Percentiles rank a stretch among this genome's conserved stretches.
Evolutionary conservation across 2,329 filamentous ascomycete genomes (phyloP).

Genomic region (Pseudopithomyces maydicus): DNA sequence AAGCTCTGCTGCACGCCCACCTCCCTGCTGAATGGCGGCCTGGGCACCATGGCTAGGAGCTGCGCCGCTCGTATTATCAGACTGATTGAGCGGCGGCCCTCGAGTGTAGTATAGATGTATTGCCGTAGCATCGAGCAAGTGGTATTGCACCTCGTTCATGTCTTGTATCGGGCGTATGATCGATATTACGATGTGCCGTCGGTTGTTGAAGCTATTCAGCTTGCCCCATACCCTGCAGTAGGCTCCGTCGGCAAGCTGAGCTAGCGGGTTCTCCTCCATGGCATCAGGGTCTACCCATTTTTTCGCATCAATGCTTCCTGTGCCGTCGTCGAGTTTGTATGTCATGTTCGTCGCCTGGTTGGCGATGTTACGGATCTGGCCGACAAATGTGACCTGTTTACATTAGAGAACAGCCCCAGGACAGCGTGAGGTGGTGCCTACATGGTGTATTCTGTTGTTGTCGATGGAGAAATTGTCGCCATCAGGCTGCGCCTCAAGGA

Average conservation of each 20-base stretch:
- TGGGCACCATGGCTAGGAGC: constrained; percentile 40
- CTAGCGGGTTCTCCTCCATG: constrained; percentile 50
- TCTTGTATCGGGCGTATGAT: constrained; percentile 80
- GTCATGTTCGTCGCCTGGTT: constrained; percentile 90
- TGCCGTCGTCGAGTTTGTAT: constrained; percentile 94
- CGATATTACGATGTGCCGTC: constrained; percentile 79
- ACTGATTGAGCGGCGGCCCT: constrained; percentile 61
- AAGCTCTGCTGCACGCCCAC: constrained; percentile 33
- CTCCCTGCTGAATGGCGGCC: constrained; percentile 30
- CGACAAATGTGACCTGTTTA: constrained; percentile 79
- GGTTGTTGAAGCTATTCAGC: constrained; percentile 82
- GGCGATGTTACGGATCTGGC: constrained; percentile 85
- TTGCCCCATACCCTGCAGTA: constrained; percentile 88
- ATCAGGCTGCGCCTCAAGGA: constrained; percentile 71
- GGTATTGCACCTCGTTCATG: constrained; percentile 91
- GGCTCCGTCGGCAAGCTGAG: constrained; percentile 70
- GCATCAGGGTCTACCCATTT: constrained; percentile 75
- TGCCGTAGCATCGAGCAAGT: constrained; percentile 86
- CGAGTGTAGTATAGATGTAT: constrained; percentile 84
- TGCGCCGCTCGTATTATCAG: constrained; percentile 44
- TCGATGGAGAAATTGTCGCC: constrained; percentile 81
- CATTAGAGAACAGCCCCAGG: background rate
- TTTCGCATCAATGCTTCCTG: constrained; percentile 88
- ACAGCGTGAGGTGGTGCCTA: constrained; percentile 26
- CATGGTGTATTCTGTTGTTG: constrained; percentile 68